phyloP scores from a whole-genome alignment of 768 basidiomycete species.

The Boletus edulis region DNA sequence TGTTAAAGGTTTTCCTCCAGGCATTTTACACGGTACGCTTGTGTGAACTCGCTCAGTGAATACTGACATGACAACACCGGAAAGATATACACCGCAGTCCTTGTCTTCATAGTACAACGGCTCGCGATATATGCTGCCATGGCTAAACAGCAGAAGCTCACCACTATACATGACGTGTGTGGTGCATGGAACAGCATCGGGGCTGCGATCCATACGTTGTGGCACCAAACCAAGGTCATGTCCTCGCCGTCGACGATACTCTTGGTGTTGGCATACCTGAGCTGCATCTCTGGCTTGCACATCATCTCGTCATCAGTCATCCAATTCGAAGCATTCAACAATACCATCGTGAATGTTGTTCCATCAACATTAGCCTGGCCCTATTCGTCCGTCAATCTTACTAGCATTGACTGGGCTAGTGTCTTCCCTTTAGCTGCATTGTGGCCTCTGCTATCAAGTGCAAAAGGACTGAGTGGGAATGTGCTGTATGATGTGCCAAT shows the following conservation, averaged over 20 bases:
- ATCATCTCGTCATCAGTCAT: conserved; percentile 23
- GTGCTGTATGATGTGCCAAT: conserved; percentile 19
- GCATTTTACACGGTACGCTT: neutral
- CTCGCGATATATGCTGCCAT: conserved; percentile 10
- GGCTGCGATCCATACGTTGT: conserved; percentile 12
- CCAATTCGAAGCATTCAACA: conserved; percentile 15
- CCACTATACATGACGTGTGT: conserved; percentile 15
- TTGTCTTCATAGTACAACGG: conserved; percentile 13
- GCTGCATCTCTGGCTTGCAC: conserved; percentile 18
- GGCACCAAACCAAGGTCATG: conserved; percentile 17
- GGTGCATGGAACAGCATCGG: conserved; percentile 26
- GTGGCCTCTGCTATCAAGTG: neutral
- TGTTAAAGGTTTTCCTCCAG: neutral
- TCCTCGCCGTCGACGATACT: conserved; percentile 8
- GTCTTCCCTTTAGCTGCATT: neutral
- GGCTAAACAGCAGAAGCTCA: conserved; percentile 10
- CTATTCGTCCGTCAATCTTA: neutral
- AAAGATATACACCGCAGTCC: conserved; percentile 17
- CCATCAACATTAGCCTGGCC: conserved; percentile 3
- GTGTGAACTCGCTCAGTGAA: too few species aligned
- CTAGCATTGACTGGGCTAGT: neutral
- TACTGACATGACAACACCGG: neutral
- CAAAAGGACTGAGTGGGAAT: conserved; percentile 8
- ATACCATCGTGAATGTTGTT: neutral
- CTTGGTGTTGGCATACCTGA: conserved; percentile 13